phyloP scores from a whole-genome alignment of 345 rosid genomes.

The Iberis pinnata region DNA sequence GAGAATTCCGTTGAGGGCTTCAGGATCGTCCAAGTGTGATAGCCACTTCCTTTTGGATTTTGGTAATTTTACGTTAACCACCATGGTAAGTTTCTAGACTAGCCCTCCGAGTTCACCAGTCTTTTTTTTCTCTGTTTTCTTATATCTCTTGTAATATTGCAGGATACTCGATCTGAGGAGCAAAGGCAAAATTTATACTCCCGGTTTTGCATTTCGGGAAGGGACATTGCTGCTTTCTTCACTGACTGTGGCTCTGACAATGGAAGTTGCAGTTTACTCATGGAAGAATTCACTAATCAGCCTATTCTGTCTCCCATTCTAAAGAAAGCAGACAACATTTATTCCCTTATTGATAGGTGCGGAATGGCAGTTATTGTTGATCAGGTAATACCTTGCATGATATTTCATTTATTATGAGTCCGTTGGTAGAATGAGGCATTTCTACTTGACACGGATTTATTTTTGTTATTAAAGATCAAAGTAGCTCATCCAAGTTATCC shows the following conservation, averaged over 20 bases:
- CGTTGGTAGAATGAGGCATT: conserved; percentile 16
- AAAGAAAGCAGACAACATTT: conserved; percentile 42
- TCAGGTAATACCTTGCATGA: conserved; percentile 49
- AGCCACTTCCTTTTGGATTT: conserved; percentile 90
- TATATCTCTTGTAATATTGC: conserved; percentile 25
- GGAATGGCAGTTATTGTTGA: conserved; percentile 96
- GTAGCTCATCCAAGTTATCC: conserved; percentile 79
- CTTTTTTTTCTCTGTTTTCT: conserved; percentile 23
- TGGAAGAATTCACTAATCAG: conserved; percentile 39
- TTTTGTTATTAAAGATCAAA: conserved; percentile 61
- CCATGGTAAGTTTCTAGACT: conserved; percentile 49
- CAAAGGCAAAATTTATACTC: conserved; percentile 79
- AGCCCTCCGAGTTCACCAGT: conserved; percentile 20
- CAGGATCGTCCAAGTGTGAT: conserved; percentile 56
- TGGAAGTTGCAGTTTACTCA: conserved; percentile 35
- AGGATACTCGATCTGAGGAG: conserved; percentile 71
- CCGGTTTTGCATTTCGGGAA: conserved; percentile 84
- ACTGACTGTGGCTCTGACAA: conserved; percentile 55
- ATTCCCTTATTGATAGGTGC: conserved; percentile 87
- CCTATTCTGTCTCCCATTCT: conserved; percentile 34
- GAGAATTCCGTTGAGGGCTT: conserved; percentile 69
- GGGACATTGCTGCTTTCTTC: conserved; percentile 94
- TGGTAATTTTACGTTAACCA: conserved; percentile 86
- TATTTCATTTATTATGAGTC: conserved; percentile 17
- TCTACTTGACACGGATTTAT: conserved; percentile 14